Conservation (phyloP, 192 early-diverging fungal species). For the Mortierella claussenii region DNA sequence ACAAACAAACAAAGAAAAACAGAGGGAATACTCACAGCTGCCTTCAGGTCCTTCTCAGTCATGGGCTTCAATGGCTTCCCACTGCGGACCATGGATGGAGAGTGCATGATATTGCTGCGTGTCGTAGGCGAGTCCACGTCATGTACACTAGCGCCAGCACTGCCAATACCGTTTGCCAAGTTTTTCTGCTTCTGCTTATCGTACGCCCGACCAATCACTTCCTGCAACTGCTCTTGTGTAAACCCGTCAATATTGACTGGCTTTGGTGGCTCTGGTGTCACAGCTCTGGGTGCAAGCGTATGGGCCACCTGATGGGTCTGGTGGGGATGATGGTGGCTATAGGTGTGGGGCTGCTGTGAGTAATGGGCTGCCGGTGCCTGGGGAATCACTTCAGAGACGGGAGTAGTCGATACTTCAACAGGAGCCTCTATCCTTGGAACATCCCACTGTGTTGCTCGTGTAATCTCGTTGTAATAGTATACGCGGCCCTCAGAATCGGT, state of each 20-base stretch:
- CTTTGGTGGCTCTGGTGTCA: conserved; percentile 40
- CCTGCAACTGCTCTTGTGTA: conserved; percentile 50
- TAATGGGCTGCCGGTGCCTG: conserved; percentile 19
- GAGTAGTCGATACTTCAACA: neutral
- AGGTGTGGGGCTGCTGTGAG: conserved; percentile 25
- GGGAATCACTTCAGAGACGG: conserved; percentile 1
- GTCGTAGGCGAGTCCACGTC: conserved; percentile 43
- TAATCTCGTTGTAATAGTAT: conserved; percentile 66
- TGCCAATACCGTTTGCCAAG: conserved; percentile 42
- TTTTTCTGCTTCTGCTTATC: conserved; percentile 53
- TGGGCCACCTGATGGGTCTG: neutral
- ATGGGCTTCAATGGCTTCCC: conserved; percentile 46
- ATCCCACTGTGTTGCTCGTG: conserved; percentile 64
- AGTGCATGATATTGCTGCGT: conserved; percentile 9
- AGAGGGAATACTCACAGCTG: conserved; percentile 29
- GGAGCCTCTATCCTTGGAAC: conserved; percentile 52
- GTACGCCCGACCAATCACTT: conserved; percentile 48
- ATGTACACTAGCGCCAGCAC: conserved; percentile 47
- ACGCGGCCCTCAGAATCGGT: conserved; percentile 55
- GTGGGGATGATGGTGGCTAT: conserved; percentile 36
- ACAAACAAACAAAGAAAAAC: neutral
- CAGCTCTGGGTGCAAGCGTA: conserved; percentile 3
- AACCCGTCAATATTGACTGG: conserved; percentile 52
- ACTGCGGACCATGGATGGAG: conserved; percentile 7
- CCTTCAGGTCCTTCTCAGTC: conserved; percentile 46